Evolutionary conservation across 2,329 filamentous ascomycete species (phyloP).

Genomic region (Beauveria medogensis): DNA sequence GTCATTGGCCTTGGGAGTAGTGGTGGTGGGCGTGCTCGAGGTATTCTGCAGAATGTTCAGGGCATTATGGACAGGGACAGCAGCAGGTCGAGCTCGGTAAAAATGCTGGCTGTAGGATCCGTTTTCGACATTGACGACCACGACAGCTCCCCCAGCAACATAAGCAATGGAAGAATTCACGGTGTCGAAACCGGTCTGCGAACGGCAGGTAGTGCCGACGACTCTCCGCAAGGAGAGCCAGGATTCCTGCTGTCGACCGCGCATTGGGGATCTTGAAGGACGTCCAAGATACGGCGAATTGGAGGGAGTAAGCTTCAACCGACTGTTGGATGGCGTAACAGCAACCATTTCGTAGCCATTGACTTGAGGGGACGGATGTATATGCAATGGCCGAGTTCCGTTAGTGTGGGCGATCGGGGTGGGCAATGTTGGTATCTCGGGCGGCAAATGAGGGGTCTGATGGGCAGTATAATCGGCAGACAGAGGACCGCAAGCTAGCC

Average conservation of each 20-base stretch:
- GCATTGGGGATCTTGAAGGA: constrained; percentile 54
- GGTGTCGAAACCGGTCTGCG: constrained; percentile 78
- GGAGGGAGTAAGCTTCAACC: constrained; percentile 65
- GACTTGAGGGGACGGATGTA: constrained; percentile 19
- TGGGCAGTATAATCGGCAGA: background rate
- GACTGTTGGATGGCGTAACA: constrained; percentile 48
- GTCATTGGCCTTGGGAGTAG: constrained; percentile 55
- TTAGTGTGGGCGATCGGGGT: background rate
- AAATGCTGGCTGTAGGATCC: constrained; percentile 70
- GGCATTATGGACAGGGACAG: constrained; percentile 56
- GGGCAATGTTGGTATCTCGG: background rate
- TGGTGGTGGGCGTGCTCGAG: constrained; percentile 41
- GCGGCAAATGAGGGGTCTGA: background rate
- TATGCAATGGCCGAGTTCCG: background rate
- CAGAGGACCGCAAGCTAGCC: background rate
- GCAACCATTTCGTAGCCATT: constrained; percentile 50
- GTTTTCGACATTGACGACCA: constrained; percentile 72
- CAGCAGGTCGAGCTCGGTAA: constrained; percentile 76
- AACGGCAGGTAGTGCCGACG: constrained; percentile 81
- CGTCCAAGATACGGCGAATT: constrained; percentile 63
- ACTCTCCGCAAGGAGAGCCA: constrained; percentile 72
- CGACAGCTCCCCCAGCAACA: constrained; percentile 87
- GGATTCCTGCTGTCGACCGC: constrained; percentile 43
- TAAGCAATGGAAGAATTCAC: constrained; percentile 77
- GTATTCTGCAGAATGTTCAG: constrained; percentile 43